Base-by-base conservation (phyloP, 345 rosid genomes). In the Salix suchowensis region DNA sequence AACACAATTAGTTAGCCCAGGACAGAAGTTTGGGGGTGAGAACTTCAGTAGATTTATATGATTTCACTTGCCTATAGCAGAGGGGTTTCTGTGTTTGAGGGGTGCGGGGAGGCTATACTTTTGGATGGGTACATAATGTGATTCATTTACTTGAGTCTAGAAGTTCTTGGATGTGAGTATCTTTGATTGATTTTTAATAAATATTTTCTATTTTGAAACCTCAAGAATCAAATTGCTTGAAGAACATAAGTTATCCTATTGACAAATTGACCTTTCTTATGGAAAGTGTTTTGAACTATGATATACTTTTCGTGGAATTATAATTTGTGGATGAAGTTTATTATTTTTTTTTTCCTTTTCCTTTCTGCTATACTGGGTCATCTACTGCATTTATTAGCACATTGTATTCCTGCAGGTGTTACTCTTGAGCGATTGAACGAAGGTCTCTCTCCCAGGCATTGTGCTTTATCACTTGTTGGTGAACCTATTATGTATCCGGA, bases 401-500 rank as follows among this genome's bases (percentile, higher is more conserved):
- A 71, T 64, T 64, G 14, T 61, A 24, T 71, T 76, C 16, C 62
- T 78, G 65, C 88, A 96, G 99, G 99, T 67, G 98, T 96, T 77
- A 96, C 94, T 26, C 67, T 83, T 76, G 98, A 93, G 83, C 85
- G 88, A 78, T 81, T 93, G 81, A 80, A 78, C 19, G 98, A 96
- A 86, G 99, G 98, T 78, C 91, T 96, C 52, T 81, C 89, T 52
- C 98, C 99, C 23, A 88, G 92, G 83, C 98, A 96, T 76, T 93
- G 98, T 91, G 97, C 99, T 68, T 82, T 96, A 44, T 96, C 98
- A 46, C 98, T 96, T 79, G 99, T 92, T 85, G 98, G 99, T 73
- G 98, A 96, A 83, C 98, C 99, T 26, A 93, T 96, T 65, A 92
- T 96, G 97, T 96, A 93, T 82, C 98, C 98, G 7, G 96, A 92